Evolutionary conservation across 306 rosid species (phyloP).

Genomic region (Benincasa hispida): DNA sequence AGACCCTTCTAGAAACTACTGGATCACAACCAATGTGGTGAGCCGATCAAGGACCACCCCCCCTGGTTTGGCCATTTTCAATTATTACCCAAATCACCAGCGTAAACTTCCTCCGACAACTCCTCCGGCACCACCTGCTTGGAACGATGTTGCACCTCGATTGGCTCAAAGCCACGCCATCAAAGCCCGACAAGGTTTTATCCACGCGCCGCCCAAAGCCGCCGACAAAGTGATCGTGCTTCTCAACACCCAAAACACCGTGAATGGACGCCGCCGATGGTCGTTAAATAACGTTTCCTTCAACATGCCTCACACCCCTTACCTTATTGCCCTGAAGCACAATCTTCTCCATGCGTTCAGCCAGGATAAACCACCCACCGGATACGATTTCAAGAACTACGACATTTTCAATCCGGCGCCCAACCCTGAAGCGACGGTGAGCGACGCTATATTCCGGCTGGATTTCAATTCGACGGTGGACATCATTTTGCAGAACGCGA

Average conservation of each 20-base stretch:
- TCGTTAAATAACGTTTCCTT: conserved; percentile 70
- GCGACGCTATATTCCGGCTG: conserved; percentile 46
- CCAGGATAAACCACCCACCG: conserved; percentile 46
- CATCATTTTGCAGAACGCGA: conserved; percentile 59
- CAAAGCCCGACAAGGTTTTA: conserved; percentile 35
- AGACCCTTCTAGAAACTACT: conserved; percentile 69
- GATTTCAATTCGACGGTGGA: conserved; percentile 30
- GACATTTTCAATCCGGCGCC: conserved; percentile 21
- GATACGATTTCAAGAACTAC: conserved; percentile 36
- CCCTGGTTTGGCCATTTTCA: conserved; percentile 45
- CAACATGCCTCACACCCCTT: conserved; percentile 57
- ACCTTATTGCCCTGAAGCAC: conserved; percentile 49
- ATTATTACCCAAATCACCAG: conserved; percentile 87
- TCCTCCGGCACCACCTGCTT: conserved; percentile 46
- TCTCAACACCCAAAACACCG: conserved; percentile 61
- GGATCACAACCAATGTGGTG: conserved; percentile 57
- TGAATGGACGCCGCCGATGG: conserved; percentile 28
- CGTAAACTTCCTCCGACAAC: conserved; percentile 29
- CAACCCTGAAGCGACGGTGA: conserved; percentile 40
- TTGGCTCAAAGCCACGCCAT: conserved; percentile 49
- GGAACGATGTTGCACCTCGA: conserved; percentile 33
- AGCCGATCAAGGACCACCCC: conserved; percentile 50
- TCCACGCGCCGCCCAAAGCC: conserved; percentile 39
- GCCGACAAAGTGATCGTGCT: conserved; percentile 63
- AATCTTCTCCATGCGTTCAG: conserved; percentile 30